Percentiles rank a stretch among this genome's conserved stretches.
These are phyloP conservation scores for Hansenula anomala DNA, from an alignment of 1,139 yeast genomes.

Conservation along the genomic window DNA sequence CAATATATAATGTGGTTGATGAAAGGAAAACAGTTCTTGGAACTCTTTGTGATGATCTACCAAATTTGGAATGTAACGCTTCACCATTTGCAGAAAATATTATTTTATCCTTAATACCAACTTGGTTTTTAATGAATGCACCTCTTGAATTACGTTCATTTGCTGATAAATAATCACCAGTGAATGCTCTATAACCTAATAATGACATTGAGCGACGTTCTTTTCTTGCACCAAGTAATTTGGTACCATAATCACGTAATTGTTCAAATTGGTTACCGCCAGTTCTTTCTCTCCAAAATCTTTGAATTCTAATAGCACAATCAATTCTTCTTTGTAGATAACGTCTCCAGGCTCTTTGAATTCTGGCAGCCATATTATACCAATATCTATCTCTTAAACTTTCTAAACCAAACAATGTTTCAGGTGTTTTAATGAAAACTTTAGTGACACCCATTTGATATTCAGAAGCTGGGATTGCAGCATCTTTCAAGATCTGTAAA, in stretches of 20 bases:
- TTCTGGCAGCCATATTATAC: constrained; percentile 97
- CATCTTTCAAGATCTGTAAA: constrained; percentile 67
- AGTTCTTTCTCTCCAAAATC: constrained; percentile 74
- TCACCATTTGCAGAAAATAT: constrained; percentile 82
- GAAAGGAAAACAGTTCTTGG: constrained; percentile 74
- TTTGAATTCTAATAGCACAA: constrained; percentile 81
- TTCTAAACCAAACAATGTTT: constrained; percentile 91
- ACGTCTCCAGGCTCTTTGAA: constrained; percentile 95
- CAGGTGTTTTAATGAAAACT: constrained; percentile 95
- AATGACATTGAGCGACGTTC: constrained; percentile 88
- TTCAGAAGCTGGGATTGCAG: constrained; percentile 76
- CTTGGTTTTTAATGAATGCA: constrained; percentile 58
- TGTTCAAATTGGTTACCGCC: constrained; percentile 83
- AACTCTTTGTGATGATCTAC: constrained; percentile 81
- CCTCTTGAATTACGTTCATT: constrained; percentile 73
- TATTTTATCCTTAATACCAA: constrained; percentile 68
- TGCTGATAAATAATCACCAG: constrained; percentile 92
- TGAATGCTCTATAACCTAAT: constrained; percentile 83
- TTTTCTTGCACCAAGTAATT: constrained; percentile 65
- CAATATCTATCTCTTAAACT: constrained; percentile 96
- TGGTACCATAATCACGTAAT: constrained; percentile 78
- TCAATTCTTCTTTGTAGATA: constrained; percentile 77
- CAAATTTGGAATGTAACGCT: constrained; percentile 77
- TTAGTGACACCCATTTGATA: constrained; percentile 93
- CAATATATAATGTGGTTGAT: constrained; percentile 52